These are phyloP conservation scores for Warburgia ugandensis DNA, from an alignment of 164 flowering plant species.

Conservation along the genomic window DNA sequence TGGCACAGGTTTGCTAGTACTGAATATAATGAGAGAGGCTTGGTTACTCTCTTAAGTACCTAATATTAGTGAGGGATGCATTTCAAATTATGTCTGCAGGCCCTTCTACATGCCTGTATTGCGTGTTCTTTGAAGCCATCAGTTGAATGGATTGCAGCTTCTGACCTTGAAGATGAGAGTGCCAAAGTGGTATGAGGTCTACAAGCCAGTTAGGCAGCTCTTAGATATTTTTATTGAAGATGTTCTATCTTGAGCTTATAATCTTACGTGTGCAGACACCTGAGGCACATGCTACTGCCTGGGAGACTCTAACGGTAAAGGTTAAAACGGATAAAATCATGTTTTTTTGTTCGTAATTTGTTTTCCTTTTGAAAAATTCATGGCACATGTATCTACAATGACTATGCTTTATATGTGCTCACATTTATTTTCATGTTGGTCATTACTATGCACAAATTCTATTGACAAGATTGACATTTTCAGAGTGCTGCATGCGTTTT, in stretches of 20 bases:
- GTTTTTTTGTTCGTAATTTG: background rate
- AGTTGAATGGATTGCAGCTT: slow-evolving; percentile 96
- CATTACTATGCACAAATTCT: background rate
- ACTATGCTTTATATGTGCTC: background rate
- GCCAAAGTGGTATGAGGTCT: slow-evolving; percentile 44
- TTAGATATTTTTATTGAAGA: background rate
- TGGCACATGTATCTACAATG: too few relatives aligned
- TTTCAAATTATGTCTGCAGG: too few relatives aligned
- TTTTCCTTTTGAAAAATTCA: background rate
- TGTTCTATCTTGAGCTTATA: background rate
- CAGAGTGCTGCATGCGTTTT: slow-evolving; percentile 85
- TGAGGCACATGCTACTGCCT: slow-evolving; percentile 83
- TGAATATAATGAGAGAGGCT: too few relatives aligned
- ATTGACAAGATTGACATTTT: slow-evolving; percentile 11
- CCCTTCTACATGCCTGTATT: slow-evolving; percentile 92
- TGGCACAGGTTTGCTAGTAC: too few relatives aligned
- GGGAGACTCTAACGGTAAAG: slow-evolving; percentile 72
- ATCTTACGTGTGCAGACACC: slow-evolving; percentile 50
- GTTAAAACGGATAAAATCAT: background rate
- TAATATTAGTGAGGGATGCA: too few relatives aligned
- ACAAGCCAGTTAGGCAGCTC: background rate
- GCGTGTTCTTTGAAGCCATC: slow-evolving; percentile 82
- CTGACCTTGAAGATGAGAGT: slow-evolving; percentile 91
- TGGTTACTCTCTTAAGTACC: too few relatives aligned
- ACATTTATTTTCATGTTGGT: too few relatives aligned